Percentiles rank a stretch among this genome's conserved stretches.
phyloP scores from a whole-genome alignment of 257 asterid genomes.

The Misopates orontium region DNA sequence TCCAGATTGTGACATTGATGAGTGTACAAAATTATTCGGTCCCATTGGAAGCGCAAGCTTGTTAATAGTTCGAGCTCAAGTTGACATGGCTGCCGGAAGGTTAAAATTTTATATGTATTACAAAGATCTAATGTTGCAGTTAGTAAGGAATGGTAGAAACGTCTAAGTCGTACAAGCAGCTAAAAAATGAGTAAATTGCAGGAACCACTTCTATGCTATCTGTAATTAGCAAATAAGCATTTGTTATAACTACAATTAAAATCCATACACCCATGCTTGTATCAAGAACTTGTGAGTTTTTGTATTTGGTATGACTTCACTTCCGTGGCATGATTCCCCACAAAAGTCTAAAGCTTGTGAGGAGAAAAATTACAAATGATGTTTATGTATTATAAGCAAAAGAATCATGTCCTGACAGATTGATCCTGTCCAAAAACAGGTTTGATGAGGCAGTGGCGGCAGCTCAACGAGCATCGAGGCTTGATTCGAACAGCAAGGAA shows the following conservation, averaged over 20 bases:
- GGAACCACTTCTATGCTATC: too few relatives aligned
- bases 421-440: conserved; percentile 30
- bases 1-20: conserved; percentile 62
- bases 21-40: conserved; percentile 64
- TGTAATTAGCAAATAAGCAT: too few relatives aligned
- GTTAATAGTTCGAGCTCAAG: conserved; percentile 60
- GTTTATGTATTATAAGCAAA: background rate
- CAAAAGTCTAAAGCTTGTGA: too few relatives aligned
- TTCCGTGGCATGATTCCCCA: too few relatives aligned
- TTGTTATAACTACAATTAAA: too few relatives aligned
- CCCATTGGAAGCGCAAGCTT: conserved; percentile 57
- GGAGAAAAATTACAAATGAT: too few relatives aligned
- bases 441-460: conserved; percentile 63
- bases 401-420: conserved; percentile 13
- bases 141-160: too few relatives aligned
- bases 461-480: conserved; percentile 57
- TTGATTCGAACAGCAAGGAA: conserved; percentile 65
- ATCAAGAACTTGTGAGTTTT: too few relatives aligned
- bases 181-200: too few relatives aligned
- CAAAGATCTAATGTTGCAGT: background rate
- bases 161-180: background rate
- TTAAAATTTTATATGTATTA: conserved; percentile 19
- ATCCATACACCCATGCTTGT: too few relatives aligned
- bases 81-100: conserved; percentile 74
- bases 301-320: too few relatives aligned